Conservation (phyloP, 1,284 basidiomycete genomes). For the Laetiporus sulphureus region DNA sequence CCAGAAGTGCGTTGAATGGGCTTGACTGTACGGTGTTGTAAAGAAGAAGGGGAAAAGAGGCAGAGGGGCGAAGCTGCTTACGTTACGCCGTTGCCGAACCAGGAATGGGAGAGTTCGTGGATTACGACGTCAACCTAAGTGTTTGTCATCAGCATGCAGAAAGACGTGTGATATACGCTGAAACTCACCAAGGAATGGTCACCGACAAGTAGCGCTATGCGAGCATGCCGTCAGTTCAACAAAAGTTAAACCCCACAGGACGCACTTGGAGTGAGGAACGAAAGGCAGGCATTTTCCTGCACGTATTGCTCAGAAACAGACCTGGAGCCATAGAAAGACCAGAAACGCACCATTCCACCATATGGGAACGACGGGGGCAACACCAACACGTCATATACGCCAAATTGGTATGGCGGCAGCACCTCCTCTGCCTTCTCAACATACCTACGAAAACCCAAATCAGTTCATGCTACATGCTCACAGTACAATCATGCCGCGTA, state of each 20-base stretch:
- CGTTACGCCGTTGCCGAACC: constrained; percentile 85
- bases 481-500: constrained; percentile 22
- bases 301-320: constrained; percentile 27
- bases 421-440: constrained; percentile 76
- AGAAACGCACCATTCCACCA: constrained; percentile 68
- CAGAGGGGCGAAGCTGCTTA: constrained; percentile 30
- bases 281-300: constrained; percentile 81
- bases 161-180: not conserved
- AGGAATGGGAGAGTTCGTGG: constrained; percentile 74
- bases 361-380: constrained; percentile 93
- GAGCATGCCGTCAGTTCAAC: not conserved
- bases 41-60: not conserved
- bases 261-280: constrained; percentile 84
- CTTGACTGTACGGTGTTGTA: constrained; percentile 42
- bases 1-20: constrained; percentile 79
- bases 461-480: not conserved
- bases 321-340: constrained; percentile 2
- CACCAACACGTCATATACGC: constrained; percentile 89
- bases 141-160: not conserved
- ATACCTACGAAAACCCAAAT: constrained; percentile 63
- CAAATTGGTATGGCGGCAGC: constrained; percentile 76
- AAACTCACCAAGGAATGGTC: constrained; percentile 68
- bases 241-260: not conserved
- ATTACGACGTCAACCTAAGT: constrained; percentile 66
- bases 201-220: constrained; percentile 67